Base-by-base conservation (phyloP, 2,329 filamentous ascomycete genomes). In the Plectosphaerella plurivora region DNA sequence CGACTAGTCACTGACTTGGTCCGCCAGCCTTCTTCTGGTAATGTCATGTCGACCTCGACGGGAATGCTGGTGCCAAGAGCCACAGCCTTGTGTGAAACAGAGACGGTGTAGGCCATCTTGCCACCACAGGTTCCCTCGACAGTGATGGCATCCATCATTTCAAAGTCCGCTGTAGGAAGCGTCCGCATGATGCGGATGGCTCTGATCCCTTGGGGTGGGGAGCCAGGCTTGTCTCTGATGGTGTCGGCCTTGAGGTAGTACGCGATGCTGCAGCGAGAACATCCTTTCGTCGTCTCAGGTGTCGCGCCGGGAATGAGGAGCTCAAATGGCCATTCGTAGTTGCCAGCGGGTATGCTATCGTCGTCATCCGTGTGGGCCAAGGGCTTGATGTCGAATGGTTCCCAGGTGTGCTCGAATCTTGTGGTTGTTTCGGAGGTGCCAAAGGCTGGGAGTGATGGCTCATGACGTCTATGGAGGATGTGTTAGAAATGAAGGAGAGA, bases 171-270 rank as follows among this genome's bases (percentile, higher is more conserved):
- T n/a, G 33, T 48, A 3, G 42, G 41, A 1, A 49, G 22, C 7
- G 52, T 54, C 12, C 52, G 28, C 16, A 42, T 54, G 15, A 54
- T 42, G 4, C 49, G 49, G 10, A 54, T 28, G 8, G 45, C 28
- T 3, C 35, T 45, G 6, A 51, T 46, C 6, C 49, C 37, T 1
- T 49, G 50, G 1, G 52, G 52, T 6, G 18, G 25, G 2, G 49
- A 15, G 1, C 16, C 18, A 4, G 52, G 51, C 2, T 33, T 45
- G 5, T 49, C 51, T 9, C 52, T 45, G 6, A 54, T 52, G 4
- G 52, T 51, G 12, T 39, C 45, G 5, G 45, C 52, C 12, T 49
- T 51, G 4, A 54, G 52, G 22, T 54, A 47, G 35, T 54, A 54
- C 3, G 45, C 39, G 24, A 54, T 44, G 18, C 52, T 54, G 41